These are phyloP conservation scores for Vitis rotundifolia DNA, from an alignment of 164 flowering plant genomes.

Conservation along the genomic window DNA sequence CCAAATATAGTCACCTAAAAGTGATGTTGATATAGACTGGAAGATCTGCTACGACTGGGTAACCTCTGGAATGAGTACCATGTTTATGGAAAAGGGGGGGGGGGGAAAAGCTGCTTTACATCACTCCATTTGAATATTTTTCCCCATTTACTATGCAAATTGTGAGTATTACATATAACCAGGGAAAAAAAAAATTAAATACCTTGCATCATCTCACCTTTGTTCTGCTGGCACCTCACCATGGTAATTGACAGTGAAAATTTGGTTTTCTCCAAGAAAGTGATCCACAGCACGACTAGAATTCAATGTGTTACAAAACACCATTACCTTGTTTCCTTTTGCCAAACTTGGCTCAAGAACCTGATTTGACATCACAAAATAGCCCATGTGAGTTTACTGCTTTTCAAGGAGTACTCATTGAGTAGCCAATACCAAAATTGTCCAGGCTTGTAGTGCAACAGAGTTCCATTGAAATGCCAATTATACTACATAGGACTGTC, in stretches of 20 bases:
- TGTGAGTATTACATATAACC: neutral
- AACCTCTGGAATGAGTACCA: too few relatives aligned
- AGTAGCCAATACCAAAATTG: too few relatives aligned
- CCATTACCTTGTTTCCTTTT: constrained; percentile 95
- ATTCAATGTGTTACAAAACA: constrained; percentile 91
- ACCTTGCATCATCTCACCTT: constrained; percentile 50
- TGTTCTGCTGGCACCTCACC: constrained; percentile 98
- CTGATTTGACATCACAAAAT: constrained; percentile 36
- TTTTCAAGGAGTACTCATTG: too few relatives aligned
- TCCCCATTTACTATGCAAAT: too few relatives aligned
- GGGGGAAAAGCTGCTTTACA: too few relatives aligned
- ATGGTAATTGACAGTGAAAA: constrained; percentile 91
- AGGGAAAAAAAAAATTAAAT: neutral
- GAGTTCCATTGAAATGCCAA: neutral
- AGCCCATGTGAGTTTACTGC: neutral
- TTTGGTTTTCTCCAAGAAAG: constrained; percentile 83
- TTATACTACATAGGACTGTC: too few relatives aligned
- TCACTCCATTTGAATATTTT: too few relatives aligned
- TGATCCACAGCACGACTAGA: constrained; percentile 99
- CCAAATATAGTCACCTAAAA: too few relatives aligned
- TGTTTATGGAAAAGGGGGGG: too few relatives aligned
- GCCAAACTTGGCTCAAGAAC: constrained; percentile 96
- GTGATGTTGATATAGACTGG: too few relatives aligned
- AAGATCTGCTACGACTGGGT: too few relatives aligned
- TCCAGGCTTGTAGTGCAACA: neutral